Percentiles rank a stretch among this genome's conserved stretches.
These are phyloP conservation scores for Pisolithus sp. DNA, from an alignment of 768 basidiomycete species.

Conservation along the genomic window DNA sequence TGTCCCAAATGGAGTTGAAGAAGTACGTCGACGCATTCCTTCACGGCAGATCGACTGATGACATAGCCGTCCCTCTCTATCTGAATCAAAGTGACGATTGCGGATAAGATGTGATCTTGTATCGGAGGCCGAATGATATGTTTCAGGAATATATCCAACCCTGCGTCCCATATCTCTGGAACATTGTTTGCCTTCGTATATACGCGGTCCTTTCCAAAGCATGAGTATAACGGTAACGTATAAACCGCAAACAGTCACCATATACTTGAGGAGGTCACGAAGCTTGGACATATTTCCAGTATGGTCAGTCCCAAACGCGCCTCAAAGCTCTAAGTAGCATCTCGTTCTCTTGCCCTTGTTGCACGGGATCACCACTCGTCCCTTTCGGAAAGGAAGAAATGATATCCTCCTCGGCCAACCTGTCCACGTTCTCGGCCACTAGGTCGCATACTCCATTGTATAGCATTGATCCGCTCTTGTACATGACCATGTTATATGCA, in stretches of 20 bases:
- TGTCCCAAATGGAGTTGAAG: constrained; percentile 52
- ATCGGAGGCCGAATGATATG: constrained; percentile 79
- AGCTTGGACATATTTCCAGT: constrained; percentile 81
- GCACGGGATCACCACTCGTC: constrained; percentile 58
- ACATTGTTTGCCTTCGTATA: constrained; percentile 71
- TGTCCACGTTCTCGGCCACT: constrained; percentile 76
- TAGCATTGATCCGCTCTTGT: constrained; percentile 76
- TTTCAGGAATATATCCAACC: constrained; percentile 74
- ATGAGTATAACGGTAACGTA: constrained; percentile 10
- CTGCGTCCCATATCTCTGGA: constrained; percentile 76
- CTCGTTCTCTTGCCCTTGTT: constrained; percentile 80
- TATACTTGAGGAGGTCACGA: constrained; percentile 88
- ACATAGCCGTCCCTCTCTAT: constrained; percentile 88
- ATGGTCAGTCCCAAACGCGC: constrained; percentile 93
- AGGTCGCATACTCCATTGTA: constrained; percentile 81
- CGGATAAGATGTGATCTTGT: constrained; percentile 71
- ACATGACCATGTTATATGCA: constrained; percentile 90
- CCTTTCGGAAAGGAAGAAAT: constrained; percentile 78
- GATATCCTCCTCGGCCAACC: constrained; percentile 68
- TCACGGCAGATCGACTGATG: constrained; percentile 87
- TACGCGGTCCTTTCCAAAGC: constrained; percentile 70
- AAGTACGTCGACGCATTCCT: constrained; percentile 83
- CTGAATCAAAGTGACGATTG: constrained; percentile 81
- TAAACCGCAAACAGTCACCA: constrained; percentile 50
- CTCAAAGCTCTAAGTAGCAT: constrained; percentile 75